Percentiles rank a stretch among this genome's conserved stretches.
These are phyloP conservation scores for Paraglomus brasilianum DNA, from an alignment of 192 early-diverging fungal genomes.

Conservation along the genomic window DNA sequence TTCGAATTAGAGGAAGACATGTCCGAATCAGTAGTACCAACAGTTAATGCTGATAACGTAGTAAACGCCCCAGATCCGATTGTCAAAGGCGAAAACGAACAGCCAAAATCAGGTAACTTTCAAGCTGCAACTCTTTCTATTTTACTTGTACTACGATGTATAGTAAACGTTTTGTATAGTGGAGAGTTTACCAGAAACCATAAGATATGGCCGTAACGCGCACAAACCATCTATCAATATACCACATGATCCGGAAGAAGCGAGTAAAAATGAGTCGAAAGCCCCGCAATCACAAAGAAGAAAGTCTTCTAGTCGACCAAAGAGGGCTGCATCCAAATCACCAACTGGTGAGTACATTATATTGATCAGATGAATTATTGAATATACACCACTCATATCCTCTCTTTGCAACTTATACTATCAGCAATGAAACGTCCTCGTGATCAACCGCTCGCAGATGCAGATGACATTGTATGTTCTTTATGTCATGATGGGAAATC, in stretches of 20 bases:
- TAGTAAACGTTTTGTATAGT: background rate
- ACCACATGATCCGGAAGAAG: no score
- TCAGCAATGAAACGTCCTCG: background rate
- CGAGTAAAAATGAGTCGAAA: no score
- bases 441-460: background rate
- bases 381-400: background rate
- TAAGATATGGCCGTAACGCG: no score
- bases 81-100: background rate
- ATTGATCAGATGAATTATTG: background rate
- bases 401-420: background rate
- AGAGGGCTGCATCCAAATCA: background rate
- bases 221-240: no score
- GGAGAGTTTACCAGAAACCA: no score
- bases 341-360: background rate
- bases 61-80: background rate
- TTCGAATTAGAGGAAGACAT: constrained; percentile 32
- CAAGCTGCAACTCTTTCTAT: background rate
- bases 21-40: background rate
- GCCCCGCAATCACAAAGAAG: background rate
- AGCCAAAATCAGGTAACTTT: constrained; percentile 1
- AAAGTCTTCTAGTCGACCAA: background rate
- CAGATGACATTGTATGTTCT: constrained; percentile 31
- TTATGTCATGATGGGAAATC: constrained; percentile 34
- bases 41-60: background rate
- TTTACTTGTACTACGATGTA: background rate